These are phyloP conservation scores for Aspergillus luchuensis DNA, from an alignment of 2,329 filamentous ascomycete species.

Conservation along the genomic window DNA sequence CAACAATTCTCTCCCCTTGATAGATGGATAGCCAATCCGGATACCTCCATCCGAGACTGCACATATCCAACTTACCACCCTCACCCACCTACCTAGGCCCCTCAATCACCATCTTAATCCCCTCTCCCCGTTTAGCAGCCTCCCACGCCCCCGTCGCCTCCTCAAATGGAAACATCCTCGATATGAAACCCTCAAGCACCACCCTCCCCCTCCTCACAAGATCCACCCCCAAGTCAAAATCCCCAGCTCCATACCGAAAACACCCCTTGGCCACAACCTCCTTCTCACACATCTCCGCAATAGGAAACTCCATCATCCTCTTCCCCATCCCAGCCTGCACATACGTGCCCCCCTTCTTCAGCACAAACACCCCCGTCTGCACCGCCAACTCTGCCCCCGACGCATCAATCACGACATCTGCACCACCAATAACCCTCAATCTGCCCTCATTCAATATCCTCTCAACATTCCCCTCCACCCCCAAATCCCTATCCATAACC, in stretches of 20 bases:
- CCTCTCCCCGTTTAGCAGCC: slow-evolving; percentile 14
- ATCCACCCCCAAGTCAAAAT: slow-evolving; percentile 39
- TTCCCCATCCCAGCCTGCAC: slow-evolving; percentile 39
- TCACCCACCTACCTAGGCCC: too few relatives aligned
- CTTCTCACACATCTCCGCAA: slow-evolving; percentile 35
- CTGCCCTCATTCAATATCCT: neutral
- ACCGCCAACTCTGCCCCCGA: slow-evolving; percentile 44
- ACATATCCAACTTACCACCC: too few relatives aligned
- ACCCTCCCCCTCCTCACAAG: slow-evolving; percentile 32
- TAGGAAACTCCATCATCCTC: slow-evolving; percentile 38
- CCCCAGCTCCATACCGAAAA: slow-evolving; percentile 33
- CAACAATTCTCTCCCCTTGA: too few relatives aligned
- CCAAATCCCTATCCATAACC: neutral
- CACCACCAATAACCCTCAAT: neutral
- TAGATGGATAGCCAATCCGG: too few relatives aligned
- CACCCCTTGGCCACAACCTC: slow-evolving; percentile 33
- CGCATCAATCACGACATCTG: slow-evolving; percentile 39
- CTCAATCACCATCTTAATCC: slow-evolving; percentile 11
- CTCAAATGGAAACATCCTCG: slow-evolving; percentile 32
- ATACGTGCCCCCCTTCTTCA: slow-evolving; percentile 26
- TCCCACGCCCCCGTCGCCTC: slow-evolving; percentile 34
- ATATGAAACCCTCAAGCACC: slow-evolving; percentile 30
- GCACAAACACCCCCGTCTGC: slow-evolving; percentile 44
- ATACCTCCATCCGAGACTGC: too few relatives aligned
- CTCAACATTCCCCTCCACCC: neutral